Evolutionary conservation across 352 stramenopile genomes (phyloP).

Genomic region (Globisporangium cederbergense): DNA sequence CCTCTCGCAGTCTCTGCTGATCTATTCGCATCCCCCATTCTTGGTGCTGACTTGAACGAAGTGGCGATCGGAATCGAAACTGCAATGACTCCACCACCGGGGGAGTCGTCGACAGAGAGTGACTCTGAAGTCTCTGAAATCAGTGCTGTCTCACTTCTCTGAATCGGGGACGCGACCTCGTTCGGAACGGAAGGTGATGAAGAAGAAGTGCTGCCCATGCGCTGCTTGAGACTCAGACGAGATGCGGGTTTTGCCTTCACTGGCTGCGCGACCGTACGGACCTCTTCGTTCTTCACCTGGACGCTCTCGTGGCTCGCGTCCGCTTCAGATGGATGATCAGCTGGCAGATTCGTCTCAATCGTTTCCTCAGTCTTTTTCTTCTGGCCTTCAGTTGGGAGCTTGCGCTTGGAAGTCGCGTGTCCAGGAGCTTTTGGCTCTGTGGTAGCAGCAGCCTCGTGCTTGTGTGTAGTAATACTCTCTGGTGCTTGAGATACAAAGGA

Average conservation of each 20-base stretch:
- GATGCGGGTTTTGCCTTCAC: background rate
- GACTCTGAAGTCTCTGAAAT: background rate
- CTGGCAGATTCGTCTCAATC: background rate
- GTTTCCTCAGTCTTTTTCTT: background rate
- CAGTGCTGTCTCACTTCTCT: background rate
- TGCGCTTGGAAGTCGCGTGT: background rate
- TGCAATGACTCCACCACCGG: no score
- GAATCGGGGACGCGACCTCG: no score
- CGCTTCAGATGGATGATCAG: background rate
- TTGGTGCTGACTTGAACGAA: no score
- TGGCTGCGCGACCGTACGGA: background rate
- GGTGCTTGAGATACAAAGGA: no score
- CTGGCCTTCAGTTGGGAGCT: background rate
- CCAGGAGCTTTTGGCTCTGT: background rate
- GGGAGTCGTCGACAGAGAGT: no score
- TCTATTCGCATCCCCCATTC: no score
- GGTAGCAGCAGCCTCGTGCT: background rate
- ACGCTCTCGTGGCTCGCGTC: background rate
- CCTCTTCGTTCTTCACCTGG: background rate
- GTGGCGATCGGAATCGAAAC: no score
- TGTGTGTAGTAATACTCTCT: no score
- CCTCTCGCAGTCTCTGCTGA: no score
- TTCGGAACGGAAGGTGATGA: background rate
- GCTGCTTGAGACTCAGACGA: conserved; percentile 8
- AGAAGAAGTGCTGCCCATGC: background rate